Evolutionary conservation across 129 eudicot genomes (phyloP), one percentile per base, ranked within the genome.

Genomic region (Arctium minus): DNA sequence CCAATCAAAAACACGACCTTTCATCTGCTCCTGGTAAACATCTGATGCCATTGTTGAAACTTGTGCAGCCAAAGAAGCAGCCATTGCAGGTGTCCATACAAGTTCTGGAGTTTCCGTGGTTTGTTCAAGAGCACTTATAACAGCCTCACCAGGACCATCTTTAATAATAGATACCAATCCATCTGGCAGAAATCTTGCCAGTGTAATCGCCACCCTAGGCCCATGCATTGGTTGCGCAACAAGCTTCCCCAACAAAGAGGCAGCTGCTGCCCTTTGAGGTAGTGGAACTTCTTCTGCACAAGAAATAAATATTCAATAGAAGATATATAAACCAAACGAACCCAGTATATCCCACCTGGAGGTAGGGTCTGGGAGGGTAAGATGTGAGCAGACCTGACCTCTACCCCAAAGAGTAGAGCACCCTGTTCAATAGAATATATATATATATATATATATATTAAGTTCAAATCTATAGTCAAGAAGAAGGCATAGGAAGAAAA

Each of bases 11-110:
- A 96, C 88, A 48, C 90, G 91, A 38, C 99, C 99, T 86, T 92
- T 96, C 84, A 92, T 91, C 89, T 96, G 99, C 80, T 96, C 98
- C 22, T 86, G 90, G 73, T 90, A 90, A 48, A 96, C 79, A 70
- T 96, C 99, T 56, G 96, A 90, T 40, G 98, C 99, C 99, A 96
- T 96, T 35, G 99, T 96, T 50, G 99, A 95, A 82, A 96, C 84
- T 87, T 96, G 98, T 67, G 98, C 99, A 76, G 99, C 89, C 76
- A 96, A 88, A 13, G 99, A 96, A 73, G 98, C 89, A 72, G 98
- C 99, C 99, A 96, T 96, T 77, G 99, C 98, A 30, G 99, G 97
- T 64, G 99, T 96, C 99, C 99, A 96, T 9, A 96, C 99, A 69
- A 96, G 99, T 75, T 96, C 99, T 67, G 99, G 99, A 71, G 99